Evolutionary conservation across 1,284 basidiomycete genomes (phyloP).

Genomic region (Inonotus hispidus): DNA sequence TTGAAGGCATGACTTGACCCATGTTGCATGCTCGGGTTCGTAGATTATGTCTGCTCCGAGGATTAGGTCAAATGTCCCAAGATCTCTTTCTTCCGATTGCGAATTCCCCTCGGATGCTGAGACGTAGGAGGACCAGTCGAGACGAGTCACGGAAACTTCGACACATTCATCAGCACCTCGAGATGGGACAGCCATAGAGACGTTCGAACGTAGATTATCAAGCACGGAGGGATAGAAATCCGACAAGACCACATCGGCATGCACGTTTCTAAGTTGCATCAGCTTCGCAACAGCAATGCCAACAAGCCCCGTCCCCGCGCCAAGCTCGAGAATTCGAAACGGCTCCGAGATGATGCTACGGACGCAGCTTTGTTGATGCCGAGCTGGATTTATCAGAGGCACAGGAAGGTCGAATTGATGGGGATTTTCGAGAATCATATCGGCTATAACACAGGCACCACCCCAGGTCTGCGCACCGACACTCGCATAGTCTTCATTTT

Average conservation of each 20-base stretch:
- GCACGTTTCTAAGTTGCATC: conserved; percentile 27
- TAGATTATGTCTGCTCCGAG: conserved; percentile 77
- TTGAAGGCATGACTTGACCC: conserved; percentile 57
- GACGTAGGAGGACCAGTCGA: conserved; percentile 68
- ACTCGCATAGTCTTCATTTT: conserved; percentile 66
- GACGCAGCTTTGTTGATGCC: too few species aligned
- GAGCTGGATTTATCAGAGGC: background rate
- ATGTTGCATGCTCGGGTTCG: conserved; percentile 59
- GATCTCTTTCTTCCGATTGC: conserved; percentile 25
- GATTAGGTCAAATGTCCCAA: conserved; percentile 56
- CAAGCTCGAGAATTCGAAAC: conserved; percentile 72
- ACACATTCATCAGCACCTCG: conserved; percentile 6
- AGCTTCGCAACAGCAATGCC: conserved; percentile 59
- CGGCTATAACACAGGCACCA: conserved; percentile 75
- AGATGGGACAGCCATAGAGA: conserved; percentile 51
- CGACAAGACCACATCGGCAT: conserved; percentile 59
- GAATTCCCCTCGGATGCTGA: background rate
- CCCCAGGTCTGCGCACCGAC: conserved; percentile 94
- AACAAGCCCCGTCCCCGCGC: conserved; percentile 86
- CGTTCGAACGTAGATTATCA: conserved; percentile 66
- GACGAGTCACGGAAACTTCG: conserved; percentile 32
- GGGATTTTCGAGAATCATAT: conserved; percentile 65
- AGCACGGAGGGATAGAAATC: conserved; percentile 78
- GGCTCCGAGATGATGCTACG: conserved; percentile 2
- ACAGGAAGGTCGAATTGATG: conserved; percentile 41